Percentiles rank a stretch among this genome's conserved stretches.
These are phyloP conservation scores for Mycena haematopus DNA, from an alignment of 768 basidiomycete genomes.

Conservation along the genomic window DNA sequence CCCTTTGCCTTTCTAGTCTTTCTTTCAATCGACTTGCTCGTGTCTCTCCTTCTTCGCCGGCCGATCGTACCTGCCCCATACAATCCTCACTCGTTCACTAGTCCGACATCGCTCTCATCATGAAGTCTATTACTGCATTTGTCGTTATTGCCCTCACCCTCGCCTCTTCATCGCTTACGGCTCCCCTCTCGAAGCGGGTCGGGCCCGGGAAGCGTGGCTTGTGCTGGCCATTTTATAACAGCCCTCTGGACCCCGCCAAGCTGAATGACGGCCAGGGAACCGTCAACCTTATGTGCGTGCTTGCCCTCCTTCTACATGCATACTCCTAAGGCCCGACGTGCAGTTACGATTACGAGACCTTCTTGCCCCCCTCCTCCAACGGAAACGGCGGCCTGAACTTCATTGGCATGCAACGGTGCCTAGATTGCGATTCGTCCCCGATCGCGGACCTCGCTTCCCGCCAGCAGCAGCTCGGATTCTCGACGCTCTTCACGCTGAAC, in stretches of 20 bases:
- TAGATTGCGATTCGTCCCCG: conserved; percentile 45
- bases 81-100: conserved; percentile 2
- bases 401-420: conserved; percentile 47
- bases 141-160: conserved; percentile 14
- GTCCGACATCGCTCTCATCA: conserved; percentile 3
- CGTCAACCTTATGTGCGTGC: conserved; percentile 34
- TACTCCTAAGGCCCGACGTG: not conserved
- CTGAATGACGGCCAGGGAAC: conserved; percentile 40
- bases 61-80: conserved; percentile 7
- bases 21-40: conserved; percentile 11
- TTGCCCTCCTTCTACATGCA: not conserved
- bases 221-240: conserved; percentile 43
- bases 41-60: conserved; percentile 3
- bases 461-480: conserved; percentile 34
- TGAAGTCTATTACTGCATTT: conserved; percentile 23
- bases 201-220: conserved; percentile 47
- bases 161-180: conserved; percentile 23
- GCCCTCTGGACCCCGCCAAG: conserved; percentile 33
- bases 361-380: conserved; percentile 40
- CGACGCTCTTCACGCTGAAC: conserved; percentile 37
- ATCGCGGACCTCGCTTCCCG: conserved; percentile 39
- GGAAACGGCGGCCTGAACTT: conserved; percentile 45
- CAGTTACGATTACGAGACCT: conserved; percentile 48
- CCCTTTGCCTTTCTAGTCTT: not conserved
- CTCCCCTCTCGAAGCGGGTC: conserved; percentile 19